Evolutionary conservation across 805 yeast species (phyloP).

Genomic region (Nakazawaea holstii): DNA sequence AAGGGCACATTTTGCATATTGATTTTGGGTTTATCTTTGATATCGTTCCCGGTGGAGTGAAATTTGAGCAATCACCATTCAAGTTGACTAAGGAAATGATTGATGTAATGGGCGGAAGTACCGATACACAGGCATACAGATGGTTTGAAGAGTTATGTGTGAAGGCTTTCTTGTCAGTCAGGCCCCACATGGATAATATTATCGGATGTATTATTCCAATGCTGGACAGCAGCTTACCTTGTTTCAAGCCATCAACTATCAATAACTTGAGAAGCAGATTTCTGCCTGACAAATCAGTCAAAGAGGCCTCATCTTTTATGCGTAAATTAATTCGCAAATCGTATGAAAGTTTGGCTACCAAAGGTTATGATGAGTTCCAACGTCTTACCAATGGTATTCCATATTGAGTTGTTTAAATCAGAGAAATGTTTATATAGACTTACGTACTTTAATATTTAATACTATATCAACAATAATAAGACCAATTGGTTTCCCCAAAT

Average conservation of each 20-base stretch:
- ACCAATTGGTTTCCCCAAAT: too few species aligned
- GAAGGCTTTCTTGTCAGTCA: slow-evolving; percentile 81
- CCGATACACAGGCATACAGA: slow-evolving; percentile 75
- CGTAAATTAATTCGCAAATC: slow-evolving; percentile 71
- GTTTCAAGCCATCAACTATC: slow-evolving; percentile 87
- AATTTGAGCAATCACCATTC: slow-evolving; percentile 97
- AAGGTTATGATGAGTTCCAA: slow-evolving; percentile 97
- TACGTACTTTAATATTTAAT: background rate
- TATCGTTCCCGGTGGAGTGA: slow-evolving; percentile 98
- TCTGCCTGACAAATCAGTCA: slow-evolving; percentile 74
- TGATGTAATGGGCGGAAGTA: slow-evolving; percentile 88
- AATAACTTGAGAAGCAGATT: slow-evolving; percentile 73
- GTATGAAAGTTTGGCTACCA: slow-evolving; percentile 83
- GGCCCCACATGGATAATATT: slow-evolving; percentile 84
- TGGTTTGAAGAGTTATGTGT: slow-evolving; percentile 96
- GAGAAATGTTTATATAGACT: background rate
- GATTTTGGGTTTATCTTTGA: slow-evolving; percentile 99
- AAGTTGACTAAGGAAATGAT: slow-evolving; percentile 96
- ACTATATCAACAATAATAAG: background rate
- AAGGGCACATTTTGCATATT: slow-evolving; percentile 92
- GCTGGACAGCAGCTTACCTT: slow-evolving; percentile 93
- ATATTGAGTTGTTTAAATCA: slow-evolving; percentile 36
- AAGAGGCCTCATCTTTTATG: slow-evolving; percentile 79
- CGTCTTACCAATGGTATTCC: slow-evolving; percentile 96
- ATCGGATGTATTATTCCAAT: slow-evolving; percentile 84